Evolutionary conservation across 2,329 filamentous ascomycete species (phyloP).

Genomic region (Fusarium ramigenum): DNA sequence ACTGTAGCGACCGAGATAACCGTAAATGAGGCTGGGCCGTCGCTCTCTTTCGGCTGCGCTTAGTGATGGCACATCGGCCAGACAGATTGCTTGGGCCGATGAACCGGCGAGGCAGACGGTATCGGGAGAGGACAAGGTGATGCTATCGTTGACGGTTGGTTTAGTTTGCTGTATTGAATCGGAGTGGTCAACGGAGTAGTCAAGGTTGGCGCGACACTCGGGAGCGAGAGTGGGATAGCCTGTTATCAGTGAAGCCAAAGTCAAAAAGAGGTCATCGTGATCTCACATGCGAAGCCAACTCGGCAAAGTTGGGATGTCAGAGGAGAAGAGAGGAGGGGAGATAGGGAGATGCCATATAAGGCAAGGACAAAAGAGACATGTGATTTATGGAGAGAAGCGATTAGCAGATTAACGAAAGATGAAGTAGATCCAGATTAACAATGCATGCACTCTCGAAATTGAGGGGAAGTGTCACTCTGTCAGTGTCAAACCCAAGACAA

Average conservation of each 20-base stretch:
- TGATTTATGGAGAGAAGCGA: neutral
- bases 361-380: neutral
- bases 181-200: neutral
- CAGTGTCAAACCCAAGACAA: neutral
- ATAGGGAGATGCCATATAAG: neutral
- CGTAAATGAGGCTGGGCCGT: neutral
- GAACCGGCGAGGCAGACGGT: neutral
- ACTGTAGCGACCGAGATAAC: neutral
- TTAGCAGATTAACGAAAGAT: constrained; percentile 2
- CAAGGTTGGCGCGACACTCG: neutral
- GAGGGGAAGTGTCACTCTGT: neutral
- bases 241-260: neutral
- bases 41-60: neutral
- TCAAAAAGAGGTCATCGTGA: neutral
- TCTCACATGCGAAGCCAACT: neutral
- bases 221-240: neutral
- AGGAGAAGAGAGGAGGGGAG: neutral
- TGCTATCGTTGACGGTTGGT: neutral
- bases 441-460: neutral
- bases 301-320: neutral
- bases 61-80: neutral
- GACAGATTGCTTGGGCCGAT: no score
- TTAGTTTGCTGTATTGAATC: neutral
- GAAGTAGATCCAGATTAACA: neutral
- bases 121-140: neutral